Percentiles rank a stretch among this genome's conserved stretches.
These are phyloP conservation scores for Pseudozyma flocculosa DNA, from an alignment of 1,284 basidiomycete genomes.

Conservation along the genomic window DNA sequence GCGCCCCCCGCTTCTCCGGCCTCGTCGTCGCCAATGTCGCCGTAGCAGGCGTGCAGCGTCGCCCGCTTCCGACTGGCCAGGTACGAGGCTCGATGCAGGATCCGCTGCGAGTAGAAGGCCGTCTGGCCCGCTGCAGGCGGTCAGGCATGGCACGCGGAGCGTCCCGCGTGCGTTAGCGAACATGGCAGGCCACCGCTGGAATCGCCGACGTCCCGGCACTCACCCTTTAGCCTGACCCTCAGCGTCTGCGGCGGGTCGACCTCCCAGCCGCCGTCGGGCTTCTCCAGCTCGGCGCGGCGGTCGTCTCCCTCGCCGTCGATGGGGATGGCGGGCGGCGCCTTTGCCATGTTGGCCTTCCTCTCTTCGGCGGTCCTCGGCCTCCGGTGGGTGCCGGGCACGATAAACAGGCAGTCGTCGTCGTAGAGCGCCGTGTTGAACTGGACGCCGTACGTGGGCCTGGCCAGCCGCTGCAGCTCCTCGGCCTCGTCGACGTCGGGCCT, in stretches of 20 bases:
- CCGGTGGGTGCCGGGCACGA: slow-evolving; percentile 73
- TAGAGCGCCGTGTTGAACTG: slow-evolving; percentile 84
- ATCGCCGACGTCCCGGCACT: slow-evolving; percentile 37
- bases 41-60: slow-evolving; percentile 75
- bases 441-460: slow-evolving; percentile 69
- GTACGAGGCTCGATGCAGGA: slow-evolving; percentile 74
- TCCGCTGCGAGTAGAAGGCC: slow-evolving; percentile 79
- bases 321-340: slow-evolving; percentile 18
- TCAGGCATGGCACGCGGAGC: background rate
- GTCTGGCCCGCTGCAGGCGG: slow-evolving; percentile 67
- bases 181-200: no score
- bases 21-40: slow-evolving; percentile 61
- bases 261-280: slow-evolving; percentile 62
- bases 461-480: slow-evolving; percentile 68
- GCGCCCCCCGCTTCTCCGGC: slow-evolving; percentile 12
- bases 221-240: slow-evolving; percentile 66
- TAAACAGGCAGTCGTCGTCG: slow-evolving; percentile 71
- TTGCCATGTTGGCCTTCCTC: slow-evolving; percentile 28
- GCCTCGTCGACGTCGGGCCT: slow-evolving; percentile 66
- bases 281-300: slow-evolving; percentile 32
- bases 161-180: background rate
- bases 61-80: slow-evolving; percentile 64
- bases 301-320: slow-evolving; percentile 62
- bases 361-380: slow-evolving; percentile 67
- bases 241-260: slow-evolving; percentile 65